Base-by-base conservation (phyloP, 2,329 filamentous ascomycete genomes). In the Monilinia vaccinii-corymbosi region DNA sequence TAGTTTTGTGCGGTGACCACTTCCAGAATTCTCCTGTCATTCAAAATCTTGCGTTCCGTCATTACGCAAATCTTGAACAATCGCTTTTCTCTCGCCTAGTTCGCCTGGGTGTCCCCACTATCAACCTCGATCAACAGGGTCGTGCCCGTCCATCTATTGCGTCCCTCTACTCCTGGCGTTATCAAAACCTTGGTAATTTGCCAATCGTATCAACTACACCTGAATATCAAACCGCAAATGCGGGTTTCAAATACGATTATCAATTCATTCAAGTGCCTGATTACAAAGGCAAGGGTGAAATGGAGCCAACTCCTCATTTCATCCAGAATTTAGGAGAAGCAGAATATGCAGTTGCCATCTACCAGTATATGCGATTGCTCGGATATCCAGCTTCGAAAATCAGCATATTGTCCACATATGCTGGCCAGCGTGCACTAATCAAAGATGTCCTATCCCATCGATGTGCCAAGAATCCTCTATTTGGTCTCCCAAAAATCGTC, bases 321-420 rank as follows among this genome's bases (percentile, higher is more conserved):
- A 87, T 97, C 58, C 93, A 97, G 73, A 99, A 99, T 69, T 76
- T 97, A 48, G 94, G 94, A 50, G 94, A 99, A 75, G 94, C 94
- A 2, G 95, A 99, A 75, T 99, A 97, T 72, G 89, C 91, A 2
- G 94, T 97, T 31, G 94, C 94, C 3, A 81, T 99, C 34, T 99
- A 86, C 75, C 91, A 96, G 75, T 99, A 97, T 73, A 97, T 99
- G 94, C 87, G 94, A 23, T 79, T 99, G 23, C 83, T 99, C 5
- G 94, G 93, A 21, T 99, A 99, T 68, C 90, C 94, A 6, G 88
- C 69, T 13, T 66, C 66, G 14, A 71, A 67, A 70, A 97, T 99
- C 68, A 90, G 84, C 52, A 96, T 99, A 62, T 78, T 99, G 58
- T 88, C 92, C 2, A 96, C 93, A 0, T 99, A 99, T 72, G 91